Base-by-base conservation (phyloP, 2,329 filamentous ascomycete species). In the Fusarium tricinctum region DNA sequence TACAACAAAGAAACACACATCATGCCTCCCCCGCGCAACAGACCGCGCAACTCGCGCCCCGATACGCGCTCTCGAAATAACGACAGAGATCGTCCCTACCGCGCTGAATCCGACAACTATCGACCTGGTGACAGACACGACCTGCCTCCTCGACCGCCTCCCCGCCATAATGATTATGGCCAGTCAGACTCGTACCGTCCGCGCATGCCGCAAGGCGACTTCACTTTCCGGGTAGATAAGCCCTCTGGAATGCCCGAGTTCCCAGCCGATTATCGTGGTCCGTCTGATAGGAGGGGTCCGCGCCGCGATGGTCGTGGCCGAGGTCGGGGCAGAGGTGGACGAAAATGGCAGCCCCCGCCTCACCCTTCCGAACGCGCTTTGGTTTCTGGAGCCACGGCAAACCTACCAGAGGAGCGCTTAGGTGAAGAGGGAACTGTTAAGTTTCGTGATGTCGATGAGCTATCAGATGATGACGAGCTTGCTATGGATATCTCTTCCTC, bases 381-480 rank as follows among this genome's bases (percentile, higher is more conserved):
- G 14, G 74, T 89, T 40, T 80, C 80, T 15, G 80, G 81, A 56
- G 76, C 79, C 38, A 80, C 81, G 40, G 75, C 79, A 33, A 76
- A 79, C 10, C 69, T 82, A 15, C 78, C 81, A 0, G 81, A 84
- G 46, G 80, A 85, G 43, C 81, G 82, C 40, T 78, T 87, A 19
- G 82, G 81, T 13, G 81, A 85, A 8, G 78, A 81, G 4, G 81
- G 77, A 2, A 80, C 81, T 8, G 82, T 82, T 14, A 88, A 84
- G 44, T 91, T 86, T 71, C 82, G 83, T 50, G 76, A 85, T 35
- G 49, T 89, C 7, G 85, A 88, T 33, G 84, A 89, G 17, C 77
- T 90, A 26, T 89, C 88, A 0, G 88, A 90, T 67, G 88, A 88
- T 65, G 86, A 87, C 48, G 88, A 90, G 75, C 82, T 87, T 15